Percentiles rank a stretch among this genome's conserved stretches.
These are phyloP conservation scores for Aspergillus nomiae DNA, from an alignment of 2,329 filamentous ascomycete genomes.

Conservation along the genomic window DNA sequence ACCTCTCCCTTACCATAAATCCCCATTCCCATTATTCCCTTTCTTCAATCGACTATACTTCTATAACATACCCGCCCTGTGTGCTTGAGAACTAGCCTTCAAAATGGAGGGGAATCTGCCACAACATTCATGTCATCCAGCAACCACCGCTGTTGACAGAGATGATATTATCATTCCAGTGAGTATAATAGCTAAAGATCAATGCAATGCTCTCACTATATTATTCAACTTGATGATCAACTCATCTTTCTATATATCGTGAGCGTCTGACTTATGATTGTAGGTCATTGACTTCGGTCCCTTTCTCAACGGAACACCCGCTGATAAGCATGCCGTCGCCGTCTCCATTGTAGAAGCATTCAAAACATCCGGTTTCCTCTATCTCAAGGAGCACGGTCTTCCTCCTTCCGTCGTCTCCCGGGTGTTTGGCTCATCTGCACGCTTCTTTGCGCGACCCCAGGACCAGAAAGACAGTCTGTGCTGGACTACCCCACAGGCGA, in stretches of 20 bases:
- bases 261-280: slow-evolving; percentile 1
- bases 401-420: slow-evolving; percentile 58
- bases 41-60: neutral
- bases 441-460: slow-evolving; percentile 68
- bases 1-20: neutral
- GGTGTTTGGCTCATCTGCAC: slow-evolving; percentile 68
- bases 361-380: slow-evolving; percentile 84
- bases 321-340: slow-evolving; percentile 66
- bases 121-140: slow-evolving; percentile 23
- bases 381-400: slow-evolving; percentile 79
- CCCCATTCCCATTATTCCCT: neutral
- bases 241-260: neutral
- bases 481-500: slow-evolving; percentile 73
- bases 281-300: slow-evolving; percentile 78
- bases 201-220: neutral
- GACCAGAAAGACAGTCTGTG: slow-evolving; percentile 65
- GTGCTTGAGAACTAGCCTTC: neutral
- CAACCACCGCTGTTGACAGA: slow-evolving; percentile 42
- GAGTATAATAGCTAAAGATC: slow-evolving; percentile 11
- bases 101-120: slow-evolving; percentile 20
- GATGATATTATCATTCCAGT: slow-evolving; percentile 49
- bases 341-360: slow-evolving; percentile 76
- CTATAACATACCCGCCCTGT: neutral
- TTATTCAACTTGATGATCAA: neutral
- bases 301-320: slow-evolving; percentile 65